Conservation (phyloP, 1,139 yeast species). For the Scheffersomyces insectosa region DNA sequence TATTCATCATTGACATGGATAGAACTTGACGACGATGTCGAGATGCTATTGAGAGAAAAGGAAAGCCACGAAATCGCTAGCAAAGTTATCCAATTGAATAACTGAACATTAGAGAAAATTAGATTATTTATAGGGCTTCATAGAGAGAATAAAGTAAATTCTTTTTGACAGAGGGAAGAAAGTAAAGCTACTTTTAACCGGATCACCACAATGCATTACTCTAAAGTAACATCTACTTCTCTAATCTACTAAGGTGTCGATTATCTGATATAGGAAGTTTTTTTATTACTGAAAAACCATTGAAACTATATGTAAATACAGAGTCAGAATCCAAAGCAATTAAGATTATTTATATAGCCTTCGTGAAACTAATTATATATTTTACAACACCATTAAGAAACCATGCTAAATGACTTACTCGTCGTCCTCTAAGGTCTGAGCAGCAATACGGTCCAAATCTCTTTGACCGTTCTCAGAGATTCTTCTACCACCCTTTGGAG, state of each 20-base stretch:
- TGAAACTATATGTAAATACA: too few species aligned
- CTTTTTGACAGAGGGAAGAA: too few species aligned
- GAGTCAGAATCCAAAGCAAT: background rate
- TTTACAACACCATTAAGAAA: constrained; percentile 4
- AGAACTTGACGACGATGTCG: constrained; percentile 51
- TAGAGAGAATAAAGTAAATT: too few species aligned
- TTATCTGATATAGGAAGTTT: too few species aligned
- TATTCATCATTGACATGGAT: constrained; percentile 64
- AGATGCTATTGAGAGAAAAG: constrained; percentile 20
- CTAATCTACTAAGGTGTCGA: too few species aligned
- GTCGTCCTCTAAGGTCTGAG: constrained; percentile 94
- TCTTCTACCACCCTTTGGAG: constrained; percentile 99
- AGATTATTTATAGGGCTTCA: too few species aligned
- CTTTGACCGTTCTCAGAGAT: constrained; percentile 99
- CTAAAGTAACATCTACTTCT: too few species aligned
- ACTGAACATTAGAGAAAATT: background rate
- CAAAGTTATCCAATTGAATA: constrained; percentile 6
- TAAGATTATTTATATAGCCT: background rate
- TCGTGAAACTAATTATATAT: background rate
- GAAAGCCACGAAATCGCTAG: constrained; percentile 19
- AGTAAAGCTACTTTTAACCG: too few species aligned
- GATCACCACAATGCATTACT: too few species aligned
- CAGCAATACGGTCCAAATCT: constrained; percentile 99
- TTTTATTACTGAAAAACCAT: too few species aligned
- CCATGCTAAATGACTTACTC: constrained; percentile 43